A percentile compares a stretch with the other conserved stretches of the same genome.
Evolutionary conservation across 1,139 yeast genomes (phyloP).

Genomic region (Hanseniaspora sp.): DNA sequence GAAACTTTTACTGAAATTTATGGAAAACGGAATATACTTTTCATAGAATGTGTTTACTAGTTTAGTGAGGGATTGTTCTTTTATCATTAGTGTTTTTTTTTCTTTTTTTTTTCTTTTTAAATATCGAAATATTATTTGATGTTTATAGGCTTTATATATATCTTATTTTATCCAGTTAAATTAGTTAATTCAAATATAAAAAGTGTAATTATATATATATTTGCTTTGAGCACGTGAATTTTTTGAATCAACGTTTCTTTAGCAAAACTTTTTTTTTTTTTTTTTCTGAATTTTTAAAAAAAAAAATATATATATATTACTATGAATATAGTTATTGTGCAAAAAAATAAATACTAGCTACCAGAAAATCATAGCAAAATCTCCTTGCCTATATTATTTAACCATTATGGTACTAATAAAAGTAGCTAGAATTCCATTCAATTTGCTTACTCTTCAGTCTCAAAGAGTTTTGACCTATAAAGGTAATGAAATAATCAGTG

Average conservation of each 20-base stretch:
- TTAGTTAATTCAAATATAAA: no score
- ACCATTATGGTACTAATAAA: constrained; percentile 3
- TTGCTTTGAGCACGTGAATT: no score
- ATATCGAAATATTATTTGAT: neutral
- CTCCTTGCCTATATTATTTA: neutral
- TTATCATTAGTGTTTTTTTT: no score
- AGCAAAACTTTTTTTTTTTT: no score
- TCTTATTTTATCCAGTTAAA: no score
- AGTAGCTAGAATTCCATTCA: constrained; percentile 10
- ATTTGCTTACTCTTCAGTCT: constrained; percentile 6
- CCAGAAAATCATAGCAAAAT: neutral
- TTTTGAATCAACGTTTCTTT: no score
- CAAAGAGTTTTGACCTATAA: constrained; percentile 11
- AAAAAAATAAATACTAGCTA: neutral
- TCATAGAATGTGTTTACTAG: constrained; percentile 52
- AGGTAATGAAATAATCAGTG: neutral
- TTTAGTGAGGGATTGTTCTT: no score
- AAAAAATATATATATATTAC: no score
- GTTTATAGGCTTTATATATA: no score
- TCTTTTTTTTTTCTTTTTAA: neutral
- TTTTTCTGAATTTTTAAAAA: no score
- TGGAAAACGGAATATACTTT: constrained; percentile 93
- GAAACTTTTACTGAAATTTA: constrained; percentile 79
- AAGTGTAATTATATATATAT: no score
- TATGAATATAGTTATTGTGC: neutral